Percentiles rank a stretch among this genome's conserved stretches.
phyloP scores from a whole-genome alignment of 768 basidiomycete genomes.

The Steccherinum ochraceum region DNA sequence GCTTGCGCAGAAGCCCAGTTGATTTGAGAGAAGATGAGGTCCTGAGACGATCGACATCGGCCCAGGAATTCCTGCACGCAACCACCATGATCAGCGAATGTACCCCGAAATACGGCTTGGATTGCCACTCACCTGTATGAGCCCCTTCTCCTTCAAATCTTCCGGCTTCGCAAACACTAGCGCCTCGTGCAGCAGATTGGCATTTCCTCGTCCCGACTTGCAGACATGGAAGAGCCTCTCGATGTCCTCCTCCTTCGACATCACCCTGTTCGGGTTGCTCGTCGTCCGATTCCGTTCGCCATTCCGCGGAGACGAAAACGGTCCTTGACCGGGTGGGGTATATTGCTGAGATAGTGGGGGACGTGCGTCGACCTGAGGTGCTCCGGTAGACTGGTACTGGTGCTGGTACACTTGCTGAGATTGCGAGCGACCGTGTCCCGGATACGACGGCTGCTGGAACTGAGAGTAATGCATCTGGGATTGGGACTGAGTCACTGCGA shows the following conservation, averaged over 20 bases:
- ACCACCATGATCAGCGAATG: background rate
- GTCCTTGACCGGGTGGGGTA: background rate
- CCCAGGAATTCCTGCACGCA: conserved; percentile 65
- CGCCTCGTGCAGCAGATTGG: conserved; percentile 64
- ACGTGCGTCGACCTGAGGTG: background rate
- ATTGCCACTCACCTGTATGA: conserved; percentile 21
- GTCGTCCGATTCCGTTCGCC: background rate
- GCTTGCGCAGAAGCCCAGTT: conserved; percentile 88
- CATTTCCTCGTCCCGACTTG: conserved; percentile 74
- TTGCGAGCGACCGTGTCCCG: background rate
- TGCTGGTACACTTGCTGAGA: background rate
- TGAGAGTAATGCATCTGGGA: background rate
- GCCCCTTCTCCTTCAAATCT: conserved; percentile 41
- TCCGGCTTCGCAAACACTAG: conserved; percentile 64
- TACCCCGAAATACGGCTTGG: background rate
- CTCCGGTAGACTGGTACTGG: background rate
- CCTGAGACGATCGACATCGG: conserved; percentile 76
- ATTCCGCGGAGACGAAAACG: background rate
- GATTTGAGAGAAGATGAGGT: conserved; percentile 78
- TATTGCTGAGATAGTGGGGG: background rate
- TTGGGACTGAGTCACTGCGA: background rate
- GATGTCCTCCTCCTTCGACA: conserved; percentile 79
- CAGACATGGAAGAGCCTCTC: conserved; percentile 77
- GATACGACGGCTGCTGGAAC: background rate
- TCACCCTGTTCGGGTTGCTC: conserved; percentile 21